Base-by-base conservation (phyloP, 768 basidiomycete species). In the Hygrocybe coccinea region DNA sequence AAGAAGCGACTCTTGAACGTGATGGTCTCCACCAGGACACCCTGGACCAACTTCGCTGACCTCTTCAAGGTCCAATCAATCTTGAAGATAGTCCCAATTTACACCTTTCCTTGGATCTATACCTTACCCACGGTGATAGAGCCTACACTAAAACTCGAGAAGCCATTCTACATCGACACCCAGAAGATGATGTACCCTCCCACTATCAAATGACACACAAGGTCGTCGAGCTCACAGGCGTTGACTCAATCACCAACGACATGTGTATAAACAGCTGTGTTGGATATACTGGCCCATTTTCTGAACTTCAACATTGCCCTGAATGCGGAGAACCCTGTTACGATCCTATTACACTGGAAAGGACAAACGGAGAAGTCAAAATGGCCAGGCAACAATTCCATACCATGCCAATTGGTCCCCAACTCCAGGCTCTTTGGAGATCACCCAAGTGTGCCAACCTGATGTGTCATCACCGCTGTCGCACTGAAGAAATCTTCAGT, bases 191-290 rank as follows among this genome's bases (percentile, higher is more conserved):
- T 7, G 24, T 54, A 6, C 35, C 56, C 55, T 22, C 55, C 29
- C n/a, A 21, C n/a, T 1, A 48, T 59, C 34, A 52, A 56, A 44
- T 62, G 29, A 58, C 56, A 56, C 50, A 39, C 36, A 53, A 47
- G 19, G 55, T 64, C 35, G 38, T 38, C 10, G 39, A 69, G 4
- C 38, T 71, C 6, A 72, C 63, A 21, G 71, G 77, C 1, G 56
- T 79, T 3, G 25, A 55, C 5, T 52, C 68, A 0, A 56, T 77
- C 10, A 41, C 63, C 1, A 24, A 64, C 15, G 64, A 76, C 47
- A 77, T 77, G 76, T 78, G 76, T 44, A 50, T 58, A 0, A 68
- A 76, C n/a, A 63, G 65, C 0, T 79, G 76, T 54, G 37, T 71
- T 2, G 71, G 68, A 0, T 78, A 65, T 46, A 76, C 71, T 0